Conservation (phyloP, 2,329 filamentous ascomycete species). For the Xylariaceae sp. region DNA sequence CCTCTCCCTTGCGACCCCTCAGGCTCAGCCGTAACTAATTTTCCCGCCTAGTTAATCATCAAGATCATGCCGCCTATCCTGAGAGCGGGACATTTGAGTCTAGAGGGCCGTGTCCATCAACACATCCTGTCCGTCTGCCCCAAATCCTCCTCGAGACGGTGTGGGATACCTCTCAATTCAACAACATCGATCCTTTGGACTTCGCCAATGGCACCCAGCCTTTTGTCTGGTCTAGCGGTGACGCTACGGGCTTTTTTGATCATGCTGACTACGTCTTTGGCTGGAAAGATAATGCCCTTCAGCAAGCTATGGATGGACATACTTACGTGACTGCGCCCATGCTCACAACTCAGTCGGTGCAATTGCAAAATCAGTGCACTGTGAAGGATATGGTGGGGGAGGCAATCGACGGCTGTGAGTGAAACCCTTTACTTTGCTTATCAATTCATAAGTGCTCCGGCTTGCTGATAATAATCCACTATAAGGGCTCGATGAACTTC, state of each 20-base stretch:
- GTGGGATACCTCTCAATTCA: slow-evolving; percentile 26
- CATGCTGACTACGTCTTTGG: slow-evolving; percentile 43
- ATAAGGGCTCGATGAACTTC: slow-evolving; percentile 22
- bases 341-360: slow-evolving; percentile 24
- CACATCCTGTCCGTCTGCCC: slow-evolving; percentile 38
- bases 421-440: not conserved
- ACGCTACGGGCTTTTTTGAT: slow-evolving; percentile 34
- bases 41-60: too few species aligned
- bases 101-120: slow-evolving; percentile 41
- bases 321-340: slow-evolving; percentile 29
- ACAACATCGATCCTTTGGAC: slow-evolving; percentile 21
- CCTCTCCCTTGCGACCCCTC: too few species aligned
- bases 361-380: slow-evolving; percentile 27
- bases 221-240: slow-evolving; percentile 40
- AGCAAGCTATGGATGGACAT: slow-evolving; percentile 37
- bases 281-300: slow-evolving; percentile 40
- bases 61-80: slow-evolving; percentile 42
- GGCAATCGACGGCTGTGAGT: slow-evolving; percentile 28
- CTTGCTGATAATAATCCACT: slow-evolving; percentile 6
- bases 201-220: slow-evolving; percentile 24
- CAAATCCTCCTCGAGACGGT: slow-evolving; percentile 41
- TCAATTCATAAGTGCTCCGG: not conserved
- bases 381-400: slow-evolving; percentile 26
- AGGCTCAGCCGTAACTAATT: too few species aligned
- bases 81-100: slow-evolving; percentile 38